Evolutionary conservation across 805 yeast genomes (phyloP).

Genomic region (Wickerhamiella bombiphila): DNA sequence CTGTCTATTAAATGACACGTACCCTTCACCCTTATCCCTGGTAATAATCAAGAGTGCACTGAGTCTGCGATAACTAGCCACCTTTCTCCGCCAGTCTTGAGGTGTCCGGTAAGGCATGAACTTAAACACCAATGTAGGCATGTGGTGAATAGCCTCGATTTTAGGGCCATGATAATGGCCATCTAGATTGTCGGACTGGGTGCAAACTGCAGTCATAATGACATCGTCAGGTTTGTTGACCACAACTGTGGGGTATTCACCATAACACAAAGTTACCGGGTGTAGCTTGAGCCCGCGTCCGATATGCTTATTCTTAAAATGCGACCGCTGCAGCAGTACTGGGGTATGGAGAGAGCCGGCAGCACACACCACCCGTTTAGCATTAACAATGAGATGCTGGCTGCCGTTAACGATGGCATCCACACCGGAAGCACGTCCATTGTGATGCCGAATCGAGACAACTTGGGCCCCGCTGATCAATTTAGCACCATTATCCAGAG

Average conservation of each 20-base stretch:
- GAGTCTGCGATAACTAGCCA: constrained; percentile 27
- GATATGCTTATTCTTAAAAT: constrained; percentile 36
- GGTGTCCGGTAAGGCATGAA: constrained; percentile 33
- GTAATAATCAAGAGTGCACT: constrained; percentile 32
- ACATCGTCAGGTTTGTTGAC: constrained; percentile 30
- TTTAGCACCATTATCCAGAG: constrained; percentile 31
- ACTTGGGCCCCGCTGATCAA: constrained; percentile 35
- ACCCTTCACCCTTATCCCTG: constrained; percentile 29
- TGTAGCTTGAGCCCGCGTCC: constrained; percentile 39
- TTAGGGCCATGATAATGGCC: constrained; percentile 40
- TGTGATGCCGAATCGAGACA: constrained; percentile 25
- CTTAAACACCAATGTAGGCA: constrained; percentile 29
- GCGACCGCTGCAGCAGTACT: constrained; percentile 31
- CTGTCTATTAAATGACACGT: constrained; percentile 23
- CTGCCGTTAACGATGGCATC: constrained; percentile 25
- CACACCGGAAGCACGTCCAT: constrained; percentile 34
- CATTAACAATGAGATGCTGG: constrained; percentile 23
- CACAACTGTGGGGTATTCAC: constrained; percentile 29
- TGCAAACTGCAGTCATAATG: constrained; percentile 36
- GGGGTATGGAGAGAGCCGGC: constrained; percentile 41
- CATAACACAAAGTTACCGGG: constrained; percentile 31
- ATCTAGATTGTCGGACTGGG: constrained; percentile 35
- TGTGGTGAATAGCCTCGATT: constrained; percentile 35
- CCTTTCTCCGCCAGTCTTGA: constrained; percentile 23
- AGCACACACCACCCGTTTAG: constrained; percentile 31